Conservation (phyloP, 179 eudicot species). For the Spinacia oleracea region DNA sequence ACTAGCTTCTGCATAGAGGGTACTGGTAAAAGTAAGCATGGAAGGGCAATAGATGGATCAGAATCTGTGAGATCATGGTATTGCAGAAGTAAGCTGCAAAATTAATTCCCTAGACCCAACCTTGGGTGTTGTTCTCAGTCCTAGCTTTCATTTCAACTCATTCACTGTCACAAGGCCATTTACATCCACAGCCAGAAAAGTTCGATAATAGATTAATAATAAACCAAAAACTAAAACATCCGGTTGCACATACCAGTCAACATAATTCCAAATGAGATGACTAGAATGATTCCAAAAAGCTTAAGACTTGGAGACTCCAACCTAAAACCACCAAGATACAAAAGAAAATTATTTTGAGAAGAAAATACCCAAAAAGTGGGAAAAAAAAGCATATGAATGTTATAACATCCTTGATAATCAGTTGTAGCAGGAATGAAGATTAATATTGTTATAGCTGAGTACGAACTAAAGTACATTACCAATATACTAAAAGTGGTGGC, state of each 20-base stretch:
- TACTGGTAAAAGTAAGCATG: neutral
- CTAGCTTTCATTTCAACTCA: neutral
- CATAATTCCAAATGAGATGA: constrained; percentile 78
- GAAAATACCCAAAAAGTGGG: neutral
- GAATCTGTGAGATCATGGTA: constrained; percentile 95
- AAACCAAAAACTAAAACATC: constrained; percentile 1
- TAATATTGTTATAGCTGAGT: neutral
- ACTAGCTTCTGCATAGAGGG: neutral
- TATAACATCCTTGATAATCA: neutral
- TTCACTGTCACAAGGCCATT: neutral
- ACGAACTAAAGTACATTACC: neutral
- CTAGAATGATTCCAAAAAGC: constrained; percentile 80
- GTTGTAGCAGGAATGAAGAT: neutral
- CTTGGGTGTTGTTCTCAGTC: neutral
- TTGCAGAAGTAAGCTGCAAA: constrained; percentile 20
- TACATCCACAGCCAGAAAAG: constrained; percentile 1
- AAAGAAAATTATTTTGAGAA: constrained; percentile 1
- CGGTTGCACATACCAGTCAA: constrained; percentile 63
- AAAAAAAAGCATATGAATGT: neutral
- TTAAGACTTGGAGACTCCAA: constrained; percentile 93
- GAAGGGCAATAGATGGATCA: constrained; percentile 71
- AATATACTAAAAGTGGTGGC: neutral
- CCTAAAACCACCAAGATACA: constrained; percentile 36
- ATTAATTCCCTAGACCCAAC: neutral
- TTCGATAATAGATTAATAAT: neutral